A percentile compares a stretch with the other conserved stretches of the same genome.
These are phyloP conservation scores for Trametes sp. DNA, from an alignment of 1,284 basidiomycete species.

Conservation along the genomic window DNA sequence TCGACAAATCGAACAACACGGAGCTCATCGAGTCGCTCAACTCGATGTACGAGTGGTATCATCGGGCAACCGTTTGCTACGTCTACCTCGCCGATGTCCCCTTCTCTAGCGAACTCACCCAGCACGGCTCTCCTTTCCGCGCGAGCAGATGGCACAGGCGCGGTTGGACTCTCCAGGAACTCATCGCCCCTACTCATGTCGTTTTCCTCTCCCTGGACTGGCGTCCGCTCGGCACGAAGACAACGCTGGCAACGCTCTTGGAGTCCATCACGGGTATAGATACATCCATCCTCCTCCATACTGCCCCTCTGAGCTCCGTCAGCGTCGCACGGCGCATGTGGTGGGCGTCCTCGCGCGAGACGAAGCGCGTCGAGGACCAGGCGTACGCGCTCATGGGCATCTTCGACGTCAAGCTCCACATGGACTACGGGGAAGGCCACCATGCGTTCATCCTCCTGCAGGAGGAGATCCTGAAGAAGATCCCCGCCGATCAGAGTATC, in stretches of 20 bases:
- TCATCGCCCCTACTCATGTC: not conserved
- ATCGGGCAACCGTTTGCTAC: not conserved
- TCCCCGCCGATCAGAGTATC: slow-evolving; percentile 14
- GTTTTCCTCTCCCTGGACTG: slow-evolving; percentile 6
- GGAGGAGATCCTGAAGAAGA: slow-evolving; percentile 13
- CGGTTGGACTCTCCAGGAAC: slow-evolving; percentile 2
- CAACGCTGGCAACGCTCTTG: not conserved
- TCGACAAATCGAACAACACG: slow-evolving; percentile 3
- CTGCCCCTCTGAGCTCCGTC: not conserved
- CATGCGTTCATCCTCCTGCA: slow-evolving; percentile 14
- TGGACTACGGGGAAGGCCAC: slow-evolving; percentile 15
- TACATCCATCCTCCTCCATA: not conserved
- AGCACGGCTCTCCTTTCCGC: not conserved
- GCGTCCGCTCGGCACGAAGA: slow-evolving; percentile 3
- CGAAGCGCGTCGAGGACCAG: slow-evolving; percentile 10
- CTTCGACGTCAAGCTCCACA: slow-evolving; percentile 11
- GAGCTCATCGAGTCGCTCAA: slow-evolving; percentile 7
- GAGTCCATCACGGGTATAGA: slow-evolving; percentile 3
- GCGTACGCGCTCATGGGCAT: slow-evolving; percentile 19
- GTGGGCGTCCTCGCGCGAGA: slow-evolving; percentile 7
- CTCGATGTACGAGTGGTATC: slow-evolving; percentile 9
- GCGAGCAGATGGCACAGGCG: not conserved
- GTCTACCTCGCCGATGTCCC: slow-evolving; percentile 5
- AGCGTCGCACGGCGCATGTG: slow-evolving; percentile 8
- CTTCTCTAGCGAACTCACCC: not conserved